Percentiles rank a stretch among this genome's conserved stretches.
These are phyloP conservation scores for Ochetophila trinervis DNA, from an alignment of 306 rosid species.

Conservation along the genomic window DNA sequence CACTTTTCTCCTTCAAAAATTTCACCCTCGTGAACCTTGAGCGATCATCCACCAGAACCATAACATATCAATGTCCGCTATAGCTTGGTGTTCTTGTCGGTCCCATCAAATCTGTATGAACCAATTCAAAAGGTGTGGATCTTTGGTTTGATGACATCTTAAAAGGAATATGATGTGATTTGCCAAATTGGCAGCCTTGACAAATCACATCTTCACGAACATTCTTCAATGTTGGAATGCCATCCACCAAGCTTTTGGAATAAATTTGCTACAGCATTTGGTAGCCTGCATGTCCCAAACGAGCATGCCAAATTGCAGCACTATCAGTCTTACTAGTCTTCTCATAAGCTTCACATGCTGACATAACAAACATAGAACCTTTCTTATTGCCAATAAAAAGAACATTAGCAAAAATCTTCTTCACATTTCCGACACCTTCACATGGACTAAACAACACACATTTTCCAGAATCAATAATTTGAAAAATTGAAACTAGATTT, in stretches of 20 bases:
- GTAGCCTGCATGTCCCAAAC: not conserved
- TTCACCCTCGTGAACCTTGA: conserved; percentile 2
- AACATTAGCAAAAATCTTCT: not conserved
- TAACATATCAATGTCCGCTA: not conserved
- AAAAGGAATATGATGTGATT: too few relatives aligned
- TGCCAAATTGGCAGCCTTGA: too few relatives aligned
- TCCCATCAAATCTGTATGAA: conserved; percentile 13
- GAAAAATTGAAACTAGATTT: too few relatives aligned
- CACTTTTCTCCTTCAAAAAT: not conserved
- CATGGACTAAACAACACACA: too few relatives aligned
- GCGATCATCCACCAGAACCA: conserved; percentile 2
- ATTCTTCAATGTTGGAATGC: too few relatives aligned
- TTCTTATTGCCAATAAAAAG: not conserved
- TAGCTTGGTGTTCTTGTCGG: conserved; percentile 9
- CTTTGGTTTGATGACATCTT: too few relatives aligned
- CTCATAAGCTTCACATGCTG: not conserved
- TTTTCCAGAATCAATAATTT: too few relatives aligned
- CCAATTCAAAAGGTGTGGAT: not conserved
- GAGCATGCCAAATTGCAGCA: conserved; percentile 3
- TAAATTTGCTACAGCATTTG: not conserved
- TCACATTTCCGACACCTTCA: conserved; percentile 7
- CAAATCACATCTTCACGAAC: too few relatives aligned
- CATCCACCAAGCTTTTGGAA: too few relatives aligned
- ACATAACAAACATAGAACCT: not conserved
- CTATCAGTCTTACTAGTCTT: not conserved